A percentile compares a stretch with the other conserved stretches of the same genome.
Conservation (phyloP, 2,329 filamentous ascomycete genomes). For the Epichloe scottii region DNA sequence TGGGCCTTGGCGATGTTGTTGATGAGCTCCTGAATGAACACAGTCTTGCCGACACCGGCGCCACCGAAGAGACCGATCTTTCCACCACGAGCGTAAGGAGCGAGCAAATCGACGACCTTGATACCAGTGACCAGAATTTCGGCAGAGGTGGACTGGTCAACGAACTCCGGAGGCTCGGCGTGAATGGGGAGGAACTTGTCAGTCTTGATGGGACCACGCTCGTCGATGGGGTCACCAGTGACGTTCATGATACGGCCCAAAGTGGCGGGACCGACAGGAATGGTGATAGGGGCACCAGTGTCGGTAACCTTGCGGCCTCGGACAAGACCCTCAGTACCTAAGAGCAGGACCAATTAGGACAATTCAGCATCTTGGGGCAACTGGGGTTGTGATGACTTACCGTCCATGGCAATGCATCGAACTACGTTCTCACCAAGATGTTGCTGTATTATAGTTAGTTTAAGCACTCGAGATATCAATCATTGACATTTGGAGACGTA, state of each 20-base stretch:
- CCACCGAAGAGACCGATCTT: conserved; percentile 99
- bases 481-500: background rate
- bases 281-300: conserved; percentile 89
- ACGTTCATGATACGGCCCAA: conserved; percentile 99
- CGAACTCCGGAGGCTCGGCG: conserved; percentile 83
- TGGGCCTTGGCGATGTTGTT: conserved; percentile 99
- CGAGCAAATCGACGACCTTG: conserved; percentile 99
- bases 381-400: conserved; percentile 39
- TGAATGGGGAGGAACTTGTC: conserved; percentile 84
- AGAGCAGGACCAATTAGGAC: conserved; percentile 4
- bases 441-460: conserved; percentile 55
- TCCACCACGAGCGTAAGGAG: conserved; percentile 99
- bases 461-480: conserved; percentile 1
- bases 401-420: conserved; percentile 99
- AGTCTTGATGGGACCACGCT: conserved; percentile 95
- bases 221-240: conserved; percentile 99
- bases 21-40: conserved; percentile 99
- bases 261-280: conserved; percentile 85
- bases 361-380: background rate
- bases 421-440: conserved; percentile 99
- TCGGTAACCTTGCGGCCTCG: conserved; percentile 77
- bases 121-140: conserved; percentile 98
- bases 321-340: conserved; percentile 98
- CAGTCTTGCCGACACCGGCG: conserved; percentile 99
- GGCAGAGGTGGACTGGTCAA: conserved; percentile 89